A percentile compares a stretch with the other conserved stretches of the same genome.
Evolutionary conservation across 179 eudicot species (phyloP).

Genomic region (Kewa caespitosa): DNA sequence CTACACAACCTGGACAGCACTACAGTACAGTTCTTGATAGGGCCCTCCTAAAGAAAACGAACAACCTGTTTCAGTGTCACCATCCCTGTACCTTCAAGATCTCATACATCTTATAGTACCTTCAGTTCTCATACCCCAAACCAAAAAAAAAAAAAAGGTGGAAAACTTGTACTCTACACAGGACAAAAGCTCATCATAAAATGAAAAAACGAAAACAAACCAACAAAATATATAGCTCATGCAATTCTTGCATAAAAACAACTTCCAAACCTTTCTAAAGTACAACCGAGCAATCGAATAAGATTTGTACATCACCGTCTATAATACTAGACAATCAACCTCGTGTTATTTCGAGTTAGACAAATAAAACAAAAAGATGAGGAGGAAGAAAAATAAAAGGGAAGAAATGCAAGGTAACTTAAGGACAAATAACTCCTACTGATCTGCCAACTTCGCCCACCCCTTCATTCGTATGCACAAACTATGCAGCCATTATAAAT

Average conservation of each 20-base stretch:
- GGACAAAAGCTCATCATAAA: too few species aligned
- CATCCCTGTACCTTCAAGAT: too few species aligned
- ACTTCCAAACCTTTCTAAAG: not conserved
- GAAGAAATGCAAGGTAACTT: not conserved
- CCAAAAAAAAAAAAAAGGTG: too few species aligned
- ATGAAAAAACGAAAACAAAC: too few species aligned
- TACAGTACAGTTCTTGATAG: not conserved
- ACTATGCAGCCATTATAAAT: conserved; percentile 22
- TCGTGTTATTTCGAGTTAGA: conserved; percentile 39
- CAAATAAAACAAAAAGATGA: conserved; percentile 16
- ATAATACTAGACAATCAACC: conserved; percentile 22
- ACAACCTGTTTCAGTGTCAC: conserved; percentile 1
- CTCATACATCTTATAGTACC: too few species aligned
- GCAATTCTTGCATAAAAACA: conserved; percentile 14
- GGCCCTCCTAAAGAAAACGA: not conserved
- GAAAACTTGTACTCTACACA: too few species aligned
- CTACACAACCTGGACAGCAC: conserved; percentile 25
- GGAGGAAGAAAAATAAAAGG: too few species aligned
- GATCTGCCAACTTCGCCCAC: conserved; percentile 27
- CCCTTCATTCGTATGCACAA: conserved; percentile 31
- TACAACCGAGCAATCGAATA: conserved; percentile 36
- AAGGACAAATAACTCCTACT: conserved; percentile 21
- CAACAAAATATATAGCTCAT: too few species aligned
- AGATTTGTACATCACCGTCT: conserved; percentile 37
- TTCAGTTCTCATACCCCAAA: too few species aligned